Evolutionary conservation across 208 protist genomes (phyloP), one percentile per base, ranked within the genome.

Genomic region (Leishmania tarentolae): DNA sequence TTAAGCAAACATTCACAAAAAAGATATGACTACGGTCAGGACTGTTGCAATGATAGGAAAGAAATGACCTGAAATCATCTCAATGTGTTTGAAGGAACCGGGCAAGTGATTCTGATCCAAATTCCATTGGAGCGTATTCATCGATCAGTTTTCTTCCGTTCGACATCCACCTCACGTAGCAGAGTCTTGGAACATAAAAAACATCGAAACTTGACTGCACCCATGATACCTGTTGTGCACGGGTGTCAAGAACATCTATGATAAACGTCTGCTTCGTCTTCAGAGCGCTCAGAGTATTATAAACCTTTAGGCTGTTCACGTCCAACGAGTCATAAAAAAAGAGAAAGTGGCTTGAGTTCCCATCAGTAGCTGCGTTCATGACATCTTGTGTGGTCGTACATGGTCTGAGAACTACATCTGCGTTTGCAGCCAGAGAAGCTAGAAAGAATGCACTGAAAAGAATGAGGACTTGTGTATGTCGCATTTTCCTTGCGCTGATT

Each of bases 251-350:
- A 13, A 46, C 74, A 40, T 84, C 78, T 0, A 87, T 28, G 0
- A 50, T 69, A 24, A 81, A 68, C 7, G 63, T 63, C 2, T 53
- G 52, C 31, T 46, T 56, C 0, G 74, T 84, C 37, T 78, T 75
- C 17, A 84, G 56, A 4, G 31, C 31, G 13, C 24, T 46, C n/a
- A 87, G 77, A 53, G 84, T 73, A 47, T 87, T 83, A 46, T 79
- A 74, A 15, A 82, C 84, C 47, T 72, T 83, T 70, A 87, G 11
- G 35, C 79, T 86, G 47, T 69, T 88, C 13, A 84, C 68, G 46
- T 88, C 86, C 11, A 86, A 68, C 21, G 86, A 80, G 68, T 88
- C 86, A 42, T 82, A 84, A 53, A 88, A 85, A 44, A 88, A 80
- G 0, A 88, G 63, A 15, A 80, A n/a, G 35, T 84, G 86, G 28